Evolutionary conservation across 1,284 basidiomycete species (phyloP), one percentile per base, ranked within the genome.

Genomic region (Leucoagaricus sp.): DNA sequence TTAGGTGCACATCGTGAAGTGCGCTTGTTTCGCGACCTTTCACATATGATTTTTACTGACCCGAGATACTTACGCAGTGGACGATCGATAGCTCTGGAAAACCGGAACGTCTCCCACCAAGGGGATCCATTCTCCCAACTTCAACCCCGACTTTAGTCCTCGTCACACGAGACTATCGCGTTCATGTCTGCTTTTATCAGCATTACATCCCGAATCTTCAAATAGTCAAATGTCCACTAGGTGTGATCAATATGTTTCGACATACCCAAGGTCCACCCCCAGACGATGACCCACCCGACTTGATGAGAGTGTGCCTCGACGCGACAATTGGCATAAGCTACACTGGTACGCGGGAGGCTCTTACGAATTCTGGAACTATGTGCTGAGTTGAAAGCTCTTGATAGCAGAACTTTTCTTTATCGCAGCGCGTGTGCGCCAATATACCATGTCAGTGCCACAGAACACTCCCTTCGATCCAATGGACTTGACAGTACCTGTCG

Each of bases 291-390:
- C n/a, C 75, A 57, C 49, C 36, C 60, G 25, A 61, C 54, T 38
- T 15, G 53, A 63, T 42, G 62, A 63, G 60, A 62, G 12, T 80
- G 15, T 91, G 89, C 61, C 69, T 76, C 10, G 72, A 76, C 57
- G 89, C 88, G 15, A 77, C 85, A 7, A 82, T 92, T 58, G 85
- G 85, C 4, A 65, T 87, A 40, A 75, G 75, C 38, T 89, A 88
- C 62, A 79, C 83, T 64, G 87, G 89, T 86, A 68, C 54, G 61
- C 54, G 31, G 36, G 13, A 21, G 33, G 19, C 25, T 42, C 23
- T n/a, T 29, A 40, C 38, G 36, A 34, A 10, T 41, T 10, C 41
- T 44, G 19, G 12, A 4, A 47, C 23, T 36, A 36, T 12, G 31
- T 10, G 23, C 40, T 29, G 19, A 55, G 31, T 34, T 60, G 28